Conservation (phyloP, 345 rosid species). For the Eutrema heterophyllum region DNA sequence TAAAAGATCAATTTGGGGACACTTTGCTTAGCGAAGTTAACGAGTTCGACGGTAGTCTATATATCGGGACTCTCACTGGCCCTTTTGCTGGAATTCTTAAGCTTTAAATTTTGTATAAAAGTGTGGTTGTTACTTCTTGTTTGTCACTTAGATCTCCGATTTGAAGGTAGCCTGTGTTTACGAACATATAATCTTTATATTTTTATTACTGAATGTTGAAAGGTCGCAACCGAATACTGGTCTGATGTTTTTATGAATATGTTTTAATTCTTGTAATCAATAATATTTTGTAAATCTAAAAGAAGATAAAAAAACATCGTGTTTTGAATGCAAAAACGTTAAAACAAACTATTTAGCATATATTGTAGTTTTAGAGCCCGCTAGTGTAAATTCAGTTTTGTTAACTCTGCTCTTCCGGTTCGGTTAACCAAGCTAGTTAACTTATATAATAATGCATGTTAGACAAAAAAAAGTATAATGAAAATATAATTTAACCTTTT, state of each 20-base stretch:
- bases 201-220: background rate
- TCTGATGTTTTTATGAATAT: background rate
- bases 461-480: too few species aligned
- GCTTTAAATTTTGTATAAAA: constrained; percentile 8
- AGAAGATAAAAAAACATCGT: background rate
- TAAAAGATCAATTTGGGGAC: constrained; percentile 26
- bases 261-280: background rate
- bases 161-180: background rate
- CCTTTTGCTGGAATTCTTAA: constrained; percentile 33
- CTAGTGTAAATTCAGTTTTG: too few species aligned
- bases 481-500: too few species aligned
- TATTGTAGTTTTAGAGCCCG: too few species aligned
- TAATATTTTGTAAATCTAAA: background rate
- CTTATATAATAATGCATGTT: too few species aligned
- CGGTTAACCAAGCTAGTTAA: too few species aligned
- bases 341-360: too few species aligned
- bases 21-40: constrained; percentile 32
- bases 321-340: too few species aligned
- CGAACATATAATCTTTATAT: background rate
- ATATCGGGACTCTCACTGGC: constrained; percentile 28
- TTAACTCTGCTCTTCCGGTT: too few species aligned
- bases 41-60: constrained; percentile 19
- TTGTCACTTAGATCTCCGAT: background rate
- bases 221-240: background rate
- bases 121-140: background rate